Evolutionary conservation across 768 basidiomycete genomes (phyloP).

Genomic region (Termitomyces sp.): DNA sequence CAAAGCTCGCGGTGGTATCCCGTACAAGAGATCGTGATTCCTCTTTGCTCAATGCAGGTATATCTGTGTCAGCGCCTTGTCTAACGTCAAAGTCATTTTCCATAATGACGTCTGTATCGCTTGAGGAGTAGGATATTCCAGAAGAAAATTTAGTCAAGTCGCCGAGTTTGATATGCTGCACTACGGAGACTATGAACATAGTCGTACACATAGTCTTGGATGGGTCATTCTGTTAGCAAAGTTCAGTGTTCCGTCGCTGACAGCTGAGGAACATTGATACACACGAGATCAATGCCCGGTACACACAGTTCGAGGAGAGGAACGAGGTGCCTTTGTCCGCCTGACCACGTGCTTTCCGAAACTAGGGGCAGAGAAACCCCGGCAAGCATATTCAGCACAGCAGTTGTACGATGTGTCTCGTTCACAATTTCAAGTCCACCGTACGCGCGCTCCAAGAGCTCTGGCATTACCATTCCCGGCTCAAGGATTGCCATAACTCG

Average conservation of each 20-base stretch:
- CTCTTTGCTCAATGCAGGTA: slow-evolving; percentile 47
- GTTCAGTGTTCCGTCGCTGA: slow-evolving; percentile 2
- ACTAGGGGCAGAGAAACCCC: slow-evolving; percentile 75
- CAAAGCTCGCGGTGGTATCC: slow-evolving; percentile 77
- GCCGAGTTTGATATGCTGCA: slow-evolving; percentile 77
- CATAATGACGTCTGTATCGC: slow-evolving; percentile 55
- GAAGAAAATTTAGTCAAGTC: slow-evolving; percentile 67
- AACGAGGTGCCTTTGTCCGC: slow-evolving; percentile 85
- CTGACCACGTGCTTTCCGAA: slow-evolving; percentile 75
- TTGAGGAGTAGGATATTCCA: slow-evolving; percentile 52
- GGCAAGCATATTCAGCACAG: slow-evolving; percentile 82
- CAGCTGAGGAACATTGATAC: slow-evolving; percentile 21
- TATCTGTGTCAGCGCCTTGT: slow-evolving; percentile 36
- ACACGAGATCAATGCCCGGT: slow-evolving; percentile 87
- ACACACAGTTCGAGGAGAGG: slow-evolving; percentile 86
- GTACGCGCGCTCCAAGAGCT: slow-evolving; percentile 87
- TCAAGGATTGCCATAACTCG: slow-evolving; percentile 78
- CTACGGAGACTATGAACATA: slow-evolving; percentile 70
- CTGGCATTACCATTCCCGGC: slow-evolving; percentile 84
- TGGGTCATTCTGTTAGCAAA: slow-evolving; percentile 64
- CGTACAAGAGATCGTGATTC: slow-evolving; percentile 74
- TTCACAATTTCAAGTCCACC: slow-evolving; percentile 90
- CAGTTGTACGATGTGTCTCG: slow-evolving; percentile 93
- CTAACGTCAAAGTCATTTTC: slow-evolving; percentile 47
- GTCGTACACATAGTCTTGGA: slow-evolving; percentile 78